Evolutionary conservation across 495 filamentous ascomycete genomes (phyloP).

Genomic region (Xylaria palmicola): DNA sequence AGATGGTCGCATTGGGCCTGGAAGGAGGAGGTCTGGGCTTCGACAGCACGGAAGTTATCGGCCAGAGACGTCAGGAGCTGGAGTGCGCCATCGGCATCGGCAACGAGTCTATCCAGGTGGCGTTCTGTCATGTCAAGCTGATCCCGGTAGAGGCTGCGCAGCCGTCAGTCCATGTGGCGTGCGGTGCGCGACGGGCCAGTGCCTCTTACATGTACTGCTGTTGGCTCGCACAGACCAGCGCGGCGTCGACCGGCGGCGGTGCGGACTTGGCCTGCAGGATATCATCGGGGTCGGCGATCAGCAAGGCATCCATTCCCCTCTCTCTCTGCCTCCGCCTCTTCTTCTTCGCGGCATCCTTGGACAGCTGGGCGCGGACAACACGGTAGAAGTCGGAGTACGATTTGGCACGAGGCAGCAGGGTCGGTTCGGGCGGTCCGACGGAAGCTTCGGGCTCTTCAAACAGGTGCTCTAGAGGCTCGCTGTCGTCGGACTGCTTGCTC

Average conservation of each 20-base stretch:
- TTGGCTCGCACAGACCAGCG: slow-evolving; percentile 75
- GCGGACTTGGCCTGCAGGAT: slow-evolving; percentile 44
- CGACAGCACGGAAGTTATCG: slow-evolving; percentile 79
- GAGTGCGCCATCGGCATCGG: slow-evolving; percentile 70
- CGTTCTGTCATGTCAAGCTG: slow-evolving; percentile 75
- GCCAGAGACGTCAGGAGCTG: slow-evolving; percentile 72
- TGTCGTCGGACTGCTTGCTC: slow-evolving; percentile 37
- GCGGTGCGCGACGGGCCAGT: not conserved
- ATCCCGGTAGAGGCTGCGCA: slow-evolving; percentile 66
- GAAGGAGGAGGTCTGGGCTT: slow-evolving; percentile 86
- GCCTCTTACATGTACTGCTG: slow-evolving; percentile 74
- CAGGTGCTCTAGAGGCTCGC: slow-evolving; percentile 43
- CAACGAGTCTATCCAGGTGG: slow-evolving; percentile 77
- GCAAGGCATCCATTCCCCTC: slow-evolving; percentile 45
- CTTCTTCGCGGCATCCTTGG: slow-evolving; percentile 43
- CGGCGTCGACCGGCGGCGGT: slow-evolving; percentile 48
- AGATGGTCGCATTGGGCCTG: slow-evolving; percentile 88
- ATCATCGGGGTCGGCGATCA: slow-evolving; percentile 45
- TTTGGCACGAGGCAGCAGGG: slow-evolving; percentile 63
- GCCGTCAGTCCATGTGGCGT: slow-evolving; percentile 8
- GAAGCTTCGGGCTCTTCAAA: slow-evolving; percentile 50
- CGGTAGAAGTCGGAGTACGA: slow-evolving; percentile 75
- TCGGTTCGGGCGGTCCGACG: slow-evolving; percentile 61
- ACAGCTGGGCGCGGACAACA: slow-evolving; percentile 56
- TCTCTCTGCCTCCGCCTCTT: slow-evolving; percentile 40